Base-by-base conservation (phyloP, 2,329 filamentous ascomycete species). In the Xylaria multiplex region DNA sequence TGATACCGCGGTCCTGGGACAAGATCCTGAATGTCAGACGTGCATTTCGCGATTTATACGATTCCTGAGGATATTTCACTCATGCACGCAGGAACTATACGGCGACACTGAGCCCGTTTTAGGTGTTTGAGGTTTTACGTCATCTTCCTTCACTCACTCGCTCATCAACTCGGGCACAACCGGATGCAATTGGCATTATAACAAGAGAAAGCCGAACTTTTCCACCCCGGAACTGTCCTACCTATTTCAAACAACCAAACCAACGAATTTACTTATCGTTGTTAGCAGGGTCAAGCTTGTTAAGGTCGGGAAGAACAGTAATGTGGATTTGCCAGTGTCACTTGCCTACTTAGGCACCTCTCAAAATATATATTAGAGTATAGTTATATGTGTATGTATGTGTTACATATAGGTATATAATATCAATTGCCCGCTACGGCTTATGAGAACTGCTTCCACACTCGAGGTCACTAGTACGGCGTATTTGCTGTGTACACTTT, bases 1-100 rank as follows among this genome's bases (percentile, higher is more conserved):
- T 64, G 50, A 59, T 67, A 65, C 65, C 65, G 62, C 53, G 43
- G 58, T 14, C 24, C 42, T 59, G 65, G 65, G 62, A 59, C 65
- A 54, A 65, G 58, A 67, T 58, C 58, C 54, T 42, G 3, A 61
- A 62, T 65, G 62, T 65, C 59, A 65, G 62, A 67, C 58, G 45
- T 61, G 57, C 57, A 61, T 57, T 61, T 61, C 32, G 42, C 30
- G 50, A 24, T 66, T 30, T 48, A 43, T 40, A 55, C 52, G 42
- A 45, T 50, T 58, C 48, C 65, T 67, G 48, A 32, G 5, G 42
- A 32, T 27, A 24, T 35, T 19, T 37, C 55, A 7, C 35, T 30
- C 22, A 58, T 40, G n/a, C 22, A 22, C 27, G 6, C 48, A 42
- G 7, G 22, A 62, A 16, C 37, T 22, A 13, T 14, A 30, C 52